Evolutionary conservation across 345 rosid genomes (phyloP), one percentile per base, ranked within the genome.

Genomic region (Salix udensis): DNA sequence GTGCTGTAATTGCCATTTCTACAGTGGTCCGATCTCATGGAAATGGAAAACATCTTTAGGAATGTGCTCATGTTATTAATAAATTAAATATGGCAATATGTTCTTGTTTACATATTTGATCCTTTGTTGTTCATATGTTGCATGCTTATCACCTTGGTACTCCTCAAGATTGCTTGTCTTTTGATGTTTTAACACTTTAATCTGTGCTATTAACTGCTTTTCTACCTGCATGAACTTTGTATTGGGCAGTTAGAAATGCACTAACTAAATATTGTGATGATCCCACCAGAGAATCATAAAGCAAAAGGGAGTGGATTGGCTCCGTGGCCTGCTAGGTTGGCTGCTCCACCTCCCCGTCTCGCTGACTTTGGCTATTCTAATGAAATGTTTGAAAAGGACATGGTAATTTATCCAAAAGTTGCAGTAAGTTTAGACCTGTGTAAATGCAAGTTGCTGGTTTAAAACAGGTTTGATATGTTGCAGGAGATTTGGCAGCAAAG

Each of bases 301-400:
- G 88, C 82, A 26, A 86, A 87, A 82, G 99, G 97, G 66, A 92
- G 97, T 84, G 97, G 91, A 39, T 88, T 96, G 87, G 94, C 97
- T 76, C 97, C 99, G 39, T 96, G 99, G 99, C 99, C 99, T 21
- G 91, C 97, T 74, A 88, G 99, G 70, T 73, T 89, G 85, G 92
- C 89, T 61, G 77, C 95, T 72, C 88, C 96, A 77, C 90, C 98
- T 81, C 97, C 95, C 7, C 86, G 97, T 65, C 95, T 96, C 82
- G 89, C 95, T 55, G 99, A 96, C 79, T 92, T 93, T 78, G 98
- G 97, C 78, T 93, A 91, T 78, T 87, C 97, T 10, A 86, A 58
- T 19, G 91, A 92, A 39, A 89, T 80, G 90, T 96, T 93, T 84
- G 91, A 88, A 77, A 96, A 92, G 80, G 99, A 96, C 75, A 87